These are phyloP conservation scores for Cairneyella variabilis DNA, from an alignment of 495 filamentous ascomycete genomes.

Conservation along the genomic window DNA sequence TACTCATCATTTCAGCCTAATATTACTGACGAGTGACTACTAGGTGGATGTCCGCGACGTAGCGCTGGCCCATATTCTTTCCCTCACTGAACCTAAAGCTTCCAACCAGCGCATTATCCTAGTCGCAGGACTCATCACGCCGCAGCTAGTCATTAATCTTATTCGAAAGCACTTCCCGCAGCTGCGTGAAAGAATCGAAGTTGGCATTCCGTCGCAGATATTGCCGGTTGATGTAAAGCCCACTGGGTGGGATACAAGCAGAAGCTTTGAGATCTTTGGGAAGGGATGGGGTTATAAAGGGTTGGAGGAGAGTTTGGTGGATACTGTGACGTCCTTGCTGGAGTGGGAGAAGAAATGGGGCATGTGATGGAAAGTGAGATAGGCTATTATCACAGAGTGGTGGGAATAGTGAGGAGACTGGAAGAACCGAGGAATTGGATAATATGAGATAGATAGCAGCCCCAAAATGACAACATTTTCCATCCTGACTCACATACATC, in stretches of 20 bases:
- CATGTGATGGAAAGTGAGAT: too few relatives aligned
- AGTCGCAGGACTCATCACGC: conserved; percentile 31
- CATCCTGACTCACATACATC: too few relatives aligned
- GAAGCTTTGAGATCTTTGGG: conserved; percentile 27
- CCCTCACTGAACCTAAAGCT: conserved; percentile 24
- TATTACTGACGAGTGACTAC: not conserved
- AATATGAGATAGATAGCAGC: too few relatives aligned
- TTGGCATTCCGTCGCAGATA: conserved; percentile 28
- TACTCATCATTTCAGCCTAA: conserved; percentile 5
- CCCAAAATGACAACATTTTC: too few relatives aligned
- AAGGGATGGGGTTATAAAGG: conserved; percentile 29
- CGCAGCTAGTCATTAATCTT: conserved; percentile 34
- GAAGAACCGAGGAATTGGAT: too few relatives aligned
- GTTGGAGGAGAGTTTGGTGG: conserved; percentile 26
- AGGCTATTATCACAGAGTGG: too few relatives aligned
- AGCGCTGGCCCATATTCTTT: conserved; percentile 31
- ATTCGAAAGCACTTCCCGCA: conserved; percentile 27
- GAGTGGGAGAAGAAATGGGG: conserved; percentile 13
- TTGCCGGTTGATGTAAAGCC: conserved; percentile 28
- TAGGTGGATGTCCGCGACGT: conserved; percentile 37
- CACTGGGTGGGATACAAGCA: conserved; percentile 30
- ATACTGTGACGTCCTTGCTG: conserved; percentile 28
- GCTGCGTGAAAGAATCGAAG: conserved; percentile 11
- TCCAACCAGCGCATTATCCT: conserved; percentile 32
- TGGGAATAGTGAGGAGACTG: too few relatives aligned